phyloP scores from a whole-genome alignment of 192 early-diverging fungal species.

The Linnemannia hyalina region DNA sequence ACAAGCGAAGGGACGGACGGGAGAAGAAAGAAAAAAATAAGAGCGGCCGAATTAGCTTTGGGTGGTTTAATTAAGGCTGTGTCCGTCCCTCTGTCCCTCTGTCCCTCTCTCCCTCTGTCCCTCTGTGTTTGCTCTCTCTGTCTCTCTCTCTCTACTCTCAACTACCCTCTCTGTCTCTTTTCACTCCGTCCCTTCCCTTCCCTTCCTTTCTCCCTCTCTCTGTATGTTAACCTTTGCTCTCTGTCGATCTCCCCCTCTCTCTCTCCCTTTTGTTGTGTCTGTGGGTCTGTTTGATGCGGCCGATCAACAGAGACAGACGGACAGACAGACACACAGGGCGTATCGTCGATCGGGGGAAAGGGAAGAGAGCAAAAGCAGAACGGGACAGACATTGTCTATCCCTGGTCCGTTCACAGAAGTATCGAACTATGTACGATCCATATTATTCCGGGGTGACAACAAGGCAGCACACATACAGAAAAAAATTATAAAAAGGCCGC shows the following conservation, averaged over 20 bases:
- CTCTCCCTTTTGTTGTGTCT: background rate
- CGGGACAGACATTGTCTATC: background rate
- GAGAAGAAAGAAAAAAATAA: background rate
- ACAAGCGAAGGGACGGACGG: background rate
- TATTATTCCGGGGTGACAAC: too few relatives aligned
- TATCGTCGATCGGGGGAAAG: background rate
- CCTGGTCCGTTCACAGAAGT: constrained; percentile 1
- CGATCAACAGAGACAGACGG: background rate
- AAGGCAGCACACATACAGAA: too few relatives aligned
- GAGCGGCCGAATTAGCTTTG: background rate
- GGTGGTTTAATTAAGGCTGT: background rate
- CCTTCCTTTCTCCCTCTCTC: constrained; percentile 14
- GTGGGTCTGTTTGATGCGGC: constrained; percentile 8
- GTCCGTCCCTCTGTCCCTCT: background rate
- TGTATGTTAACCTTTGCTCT: constrained; percentile 7
- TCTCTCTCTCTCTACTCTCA: background rate
- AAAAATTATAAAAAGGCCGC: too few relatives aligned
- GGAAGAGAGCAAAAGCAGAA: background rate
- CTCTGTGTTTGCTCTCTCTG: constrained; percentile 3
- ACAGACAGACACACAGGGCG: constrained; percentile 1
- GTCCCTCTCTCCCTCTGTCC: background rate
- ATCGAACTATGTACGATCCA: background rate
- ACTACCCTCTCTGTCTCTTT: background rate
- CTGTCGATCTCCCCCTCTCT: background rate
- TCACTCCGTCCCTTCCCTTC: constrained; percentile 9